phyloP scores from a whole-genome alignment of 108 stramenopile species.

The Fragilaria crotonensis region DNA sequence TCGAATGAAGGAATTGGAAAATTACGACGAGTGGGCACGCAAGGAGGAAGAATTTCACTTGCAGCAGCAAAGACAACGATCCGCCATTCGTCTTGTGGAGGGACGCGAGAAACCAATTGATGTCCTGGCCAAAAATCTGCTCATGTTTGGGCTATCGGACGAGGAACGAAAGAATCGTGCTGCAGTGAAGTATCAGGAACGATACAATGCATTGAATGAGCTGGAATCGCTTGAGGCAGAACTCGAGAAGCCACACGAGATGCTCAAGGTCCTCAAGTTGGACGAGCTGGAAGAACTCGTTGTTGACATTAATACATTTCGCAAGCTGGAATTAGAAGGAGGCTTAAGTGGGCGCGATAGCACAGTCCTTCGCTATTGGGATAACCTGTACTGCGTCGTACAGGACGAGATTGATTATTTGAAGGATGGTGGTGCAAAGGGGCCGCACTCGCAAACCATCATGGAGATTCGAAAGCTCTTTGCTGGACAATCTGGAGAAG shows the following conservation, averaged over 20 bases:
- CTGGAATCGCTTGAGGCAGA: conserved; percentile 72
- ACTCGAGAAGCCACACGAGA: conserved; percentile 64
- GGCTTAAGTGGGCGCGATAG: conserved; percentile 17
- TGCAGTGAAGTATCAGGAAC: conserved; percentile 80
- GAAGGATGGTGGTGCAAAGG: conserved; percentile 58
- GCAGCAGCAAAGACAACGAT: conserved; percentile 84
- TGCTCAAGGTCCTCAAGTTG: conserved; percentile 73
- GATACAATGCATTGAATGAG: conserved; percentile 78
- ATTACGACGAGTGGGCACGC: conserved; percentile 94
- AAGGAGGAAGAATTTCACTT: conserved; percentile 99
- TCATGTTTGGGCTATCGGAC: conserved; percentile 82
- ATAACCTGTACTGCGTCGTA: conserved; percentile 57
- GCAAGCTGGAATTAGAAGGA: conserved; percentile 67
- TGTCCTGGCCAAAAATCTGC: conserved; percentile 91
- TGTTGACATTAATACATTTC: conserved; percentile 76
- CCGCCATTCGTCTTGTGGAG: conserved; percentile 89
- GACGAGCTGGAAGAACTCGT: conserved; percentile 78
- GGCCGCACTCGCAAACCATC: conserved; percentile 56
- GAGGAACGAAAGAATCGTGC: conserved; percentile 66
- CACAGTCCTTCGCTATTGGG: conserved; percentile 74
- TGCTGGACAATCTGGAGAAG: conserved; percentile 56
- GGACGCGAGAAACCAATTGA: conserved; percentile 93
- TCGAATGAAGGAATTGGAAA: conserved; percentile 88
- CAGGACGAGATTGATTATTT: conserved; percentile 66
- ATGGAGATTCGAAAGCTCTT: conserved; percentile 82